phyloP scores from a whole-genome alignment of 1,284 basidiomycete species.

The Ceratobasidium sp. region DNA sequence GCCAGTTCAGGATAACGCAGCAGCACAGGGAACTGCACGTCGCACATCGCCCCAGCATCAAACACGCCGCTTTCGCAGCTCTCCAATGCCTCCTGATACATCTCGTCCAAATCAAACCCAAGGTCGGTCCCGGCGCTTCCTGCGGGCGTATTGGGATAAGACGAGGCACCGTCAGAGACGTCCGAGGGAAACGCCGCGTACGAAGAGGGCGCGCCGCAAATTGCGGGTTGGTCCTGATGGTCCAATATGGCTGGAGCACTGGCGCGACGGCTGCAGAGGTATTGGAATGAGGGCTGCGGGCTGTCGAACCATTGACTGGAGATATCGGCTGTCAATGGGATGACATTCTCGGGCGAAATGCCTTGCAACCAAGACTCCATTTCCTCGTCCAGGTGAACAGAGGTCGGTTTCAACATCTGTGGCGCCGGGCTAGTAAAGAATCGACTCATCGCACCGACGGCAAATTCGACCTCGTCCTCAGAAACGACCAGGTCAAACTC shows the following conservation, averaged over 20 bases:
- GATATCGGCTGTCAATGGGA: slow-evolving; percentile 22
- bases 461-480: slow-evolving; percentile 41
- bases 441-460: slow-evolving; percentile 37
- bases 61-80: slow-evolving; percentile 5
- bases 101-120: slow-evolving; percentile 32
- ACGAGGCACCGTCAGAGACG: slow-evolving; percentile 44
- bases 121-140: neutral
- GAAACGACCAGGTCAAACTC: slow-evolving; percentile 44
- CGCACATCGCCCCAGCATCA: slow-evolving; percentile 4
- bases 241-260: slow-evolving; percentile 44
- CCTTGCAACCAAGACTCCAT: slow-evolving; percentile 40
- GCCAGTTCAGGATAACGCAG: slow-evolving; percentile 38
- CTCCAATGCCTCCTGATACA: slow-evolving; percentile 36
- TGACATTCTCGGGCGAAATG: slow-evolving; percentile 26
- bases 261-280: slow-evolving; percentile 38
- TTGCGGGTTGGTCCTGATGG: slow-evolving; percentile 37
- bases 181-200: slow-evolving; percentile 44
- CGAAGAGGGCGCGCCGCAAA: slow-evolving; percentile 33
- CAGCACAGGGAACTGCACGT: slow-evolving; percentile 11
- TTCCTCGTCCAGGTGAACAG: slow-evolving; percentile 20
- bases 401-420: neutral
- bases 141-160: slow-evolving; percentile 27
- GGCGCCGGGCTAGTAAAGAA: slow-evolving; percentile 36
- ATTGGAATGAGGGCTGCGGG: slow-evolving; percentile 38
- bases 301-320: slow-evolving; percentile 44